Conservation (phyloP, 1,284 basidiomycete species). For the Omphalotus olearius region DNA sequence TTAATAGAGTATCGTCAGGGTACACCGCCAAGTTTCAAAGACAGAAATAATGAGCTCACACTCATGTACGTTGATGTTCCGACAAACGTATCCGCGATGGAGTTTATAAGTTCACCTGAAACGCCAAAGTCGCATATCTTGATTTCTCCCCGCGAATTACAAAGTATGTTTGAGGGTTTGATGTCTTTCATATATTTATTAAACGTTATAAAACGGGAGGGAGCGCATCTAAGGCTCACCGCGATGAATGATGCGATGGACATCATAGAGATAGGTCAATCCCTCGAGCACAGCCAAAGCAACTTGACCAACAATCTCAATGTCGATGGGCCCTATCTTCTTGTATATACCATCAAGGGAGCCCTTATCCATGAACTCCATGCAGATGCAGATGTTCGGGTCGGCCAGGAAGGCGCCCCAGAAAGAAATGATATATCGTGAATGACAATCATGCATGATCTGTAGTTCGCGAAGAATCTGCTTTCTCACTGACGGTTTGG, state of each 20-base stretch:
- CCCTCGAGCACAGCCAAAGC: constrained; percentile 92
- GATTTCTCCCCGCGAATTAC: constrained; percentile 91
- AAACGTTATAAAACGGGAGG: not conserved
- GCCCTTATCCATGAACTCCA: constrained; percentile 96
- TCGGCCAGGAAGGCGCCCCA: constrained; percentile 95
- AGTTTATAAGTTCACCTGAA: constrained; percentile 97
- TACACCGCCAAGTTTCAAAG: constrained; percentile 9
- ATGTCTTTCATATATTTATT: constrained; percentile 62
- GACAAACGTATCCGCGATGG: constrained; percentile 98
- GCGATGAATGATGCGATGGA: constrained; percentile 98
- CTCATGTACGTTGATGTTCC: constrained; percentile 99
- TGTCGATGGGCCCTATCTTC: constrained; percentile 85
- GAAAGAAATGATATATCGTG: constrained; percentile 92
- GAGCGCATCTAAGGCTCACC: constrained; percentile 46
- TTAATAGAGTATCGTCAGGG: constrained; percentile 8
- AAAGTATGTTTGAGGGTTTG: constrained; percentile 97
- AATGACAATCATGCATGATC: constrained; percentile 97
- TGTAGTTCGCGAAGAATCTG: constrained; percentile 97
- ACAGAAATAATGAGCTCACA: constrained; percentile 48
- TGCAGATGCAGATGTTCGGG: constrained; percentile 98
- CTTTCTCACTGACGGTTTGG: constrained; percentile 94
- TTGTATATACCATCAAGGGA: constrained; percentile 94
- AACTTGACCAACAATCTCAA: constrained; percentile 87
- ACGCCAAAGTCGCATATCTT: constrained; percentile 99
- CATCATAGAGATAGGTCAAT: constrained; percentile 97